Evolutionary conservation across 1,139 yeast species (phyloP), one percentile per base, ranked within the genome.

Genomic region (Petasospora fabianii): DNA sequence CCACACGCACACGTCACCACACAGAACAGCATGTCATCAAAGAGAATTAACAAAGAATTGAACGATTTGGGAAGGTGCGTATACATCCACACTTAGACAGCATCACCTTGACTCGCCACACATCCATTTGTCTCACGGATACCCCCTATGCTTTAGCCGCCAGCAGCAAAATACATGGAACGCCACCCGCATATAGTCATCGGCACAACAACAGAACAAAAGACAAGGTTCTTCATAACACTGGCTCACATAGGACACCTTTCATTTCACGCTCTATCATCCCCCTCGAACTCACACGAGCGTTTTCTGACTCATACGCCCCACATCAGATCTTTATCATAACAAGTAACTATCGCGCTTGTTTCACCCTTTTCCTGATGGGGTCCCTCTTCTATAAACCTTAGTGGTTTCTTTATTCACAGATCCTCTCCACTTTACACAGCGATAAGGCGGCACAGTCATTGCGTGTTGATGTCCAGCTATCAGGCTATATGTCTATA

Each of bases 41-140:
- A 90, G 71, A 90, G 97, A 78, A 88, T 90, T 61, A 86, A 86
- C 71, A 90, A 90, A 71, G 97, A 90, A 71, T 77, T 90, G 60
- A 83, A 84, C 56, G 97, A 90, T 68, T 77, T 90, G 62, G 96
- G 96, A 65, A 82, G 86, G 92, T 83, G 76, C 68, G 92, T 81
- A 26, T n/a, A 8, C n/a, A 8, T 5, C 11, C 34, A 11, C 8
- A 9, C n/a, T 26, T 10, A 13, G 8, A 11, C 28, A 26, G 16
- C 28, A 8, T 20, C 22, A 8, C 22, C 10, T 20, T 20, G 7
- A 12, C 26, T 12, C 26, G 13, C 8, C 26, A 22, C 6, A 12
- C 26, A 13, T 22, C n/a, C 22, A 10, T 22, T 22, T 13, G 26
- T 15, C 19, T n/a, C n/a, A n/a, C n/a, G n/a, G n/a, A n/a, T n/a